Conservation (phyloP, 148 eudicot genomes). For the Amaranthus hypochondriacus region DNA sequence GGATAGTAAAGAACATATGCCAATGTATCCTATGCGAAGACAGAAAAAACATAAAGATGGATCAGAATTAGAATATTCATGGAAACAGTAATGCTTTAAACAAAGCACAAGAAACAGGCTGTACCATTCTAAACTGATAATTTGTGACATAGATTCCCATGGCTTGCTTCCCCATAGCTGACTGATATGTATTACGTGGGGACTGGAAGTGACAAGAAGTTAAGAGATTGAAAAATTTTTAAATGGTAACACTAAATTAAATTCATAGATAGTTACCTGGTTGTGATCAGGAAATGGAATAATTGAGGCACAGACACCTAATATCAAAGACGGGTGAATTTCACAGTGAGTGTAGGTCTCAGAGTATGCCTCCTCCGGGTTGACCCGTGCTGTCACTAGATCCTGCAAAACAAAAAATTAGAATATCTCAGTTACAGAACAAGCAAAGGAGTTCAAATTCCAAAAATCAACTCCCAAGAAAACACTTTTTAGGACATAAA, state of each 20-base stretch:
- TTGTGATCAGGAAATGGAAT: constrained; percentile 99
- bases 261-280: constrained; percentile 45
- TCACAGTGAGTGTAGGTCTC: constrained; percentile 98
- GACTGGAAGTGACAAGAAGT: constrained; percentile 49
- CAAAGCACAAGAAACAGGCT: background rate
- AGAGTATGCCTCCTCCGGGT: constrained; percentile 87
- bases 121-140: constrained; percentile 96
- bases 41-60: background rate
- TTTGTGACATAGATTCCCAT: constrained; percentile 99
- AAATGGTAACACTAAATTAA: background rate
- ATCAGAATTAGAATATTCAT: background rate
- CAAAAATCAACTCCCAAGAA: background rate
- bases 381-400: constrained; percentile 70
- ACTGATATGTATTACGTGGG: constrained; percentile 98
- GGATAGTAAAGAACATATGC: constrained; percentile 98
- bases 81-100: background rate
- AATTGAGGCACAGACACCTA: constrained; percentile 99
- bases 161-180: constrained; percentile 99
- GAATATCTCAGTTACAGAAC: background rate
- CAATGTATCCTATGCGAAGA: constrained; percentile 68
- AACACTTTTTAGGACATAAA: background rate
- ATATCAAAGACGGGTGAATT: constrained; percentile 90
- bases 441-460: background rate
- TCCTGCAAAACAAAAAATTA: constrained; percentile 44
- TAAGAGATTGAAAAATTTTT: constrained; percentile 14